Base-by-base conservation (phyloP, 345 rosid species). In the Erucastrum elatum region DNA sequence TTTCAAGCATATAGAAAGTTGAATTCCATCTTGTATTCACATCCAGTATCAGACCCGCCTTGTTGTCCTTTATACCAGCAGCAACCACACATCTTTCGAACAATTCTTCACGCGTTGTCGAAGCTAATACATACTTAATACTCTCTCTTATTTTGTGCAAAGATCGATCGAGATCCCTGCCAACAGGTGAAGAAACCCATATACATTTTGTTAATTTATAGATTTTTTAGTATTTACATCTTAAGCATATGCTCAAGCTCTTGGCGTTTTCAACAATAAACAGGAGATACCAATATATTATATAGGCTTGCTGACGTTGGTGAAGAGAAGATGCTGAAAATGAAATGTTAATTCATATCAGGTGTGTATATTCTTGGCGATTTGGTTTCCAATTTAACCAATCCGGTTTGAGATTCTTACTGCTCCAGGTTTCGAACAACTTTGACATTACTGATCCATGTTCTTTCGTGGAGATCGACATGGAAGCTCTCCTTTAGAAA, bases 371-470 rank as follows among this genome's bases (percentile, higher is more conserved):
- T 34, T 31, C 34, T 5, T 31, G 27, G 21, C 21, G 61, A 3
- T 58, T 8, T 15, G 10, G 7, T 56, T 8, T 56, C 8, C 8
- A 6, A 41, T 41, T 41, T 41, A 41, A 41, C 12, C 8, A 2
- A 56, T 56, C 30, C 0, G 0, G 5, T 17, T 56, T 58, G 31
- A 2, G 31, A 29, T 21, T 8, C 21, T 21, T 58, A 6, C 30
- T 25, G 10, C 8, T 58, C 21, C 87, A 91, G 97, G 94, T 90
- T 70, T 83, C 90, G 87, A 84, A 77, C 76, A 91, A 90, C 75
- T 94, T 94, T 7, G 96, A 87, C 74, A 88, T 91, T 31, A 75
- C 84, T 1, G 92, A 94, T 87, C 98, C 97, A 0, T 94, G 97
- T 80, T 89, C 94, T 4, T 89, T 81, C 85, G 53, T 94, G 82